Percentiles rank a stretch among this genome's conserved stretches.
Conservation (phyloP, 2,329 filamentous ascomycete species). For the Emergomyces orientalis region DNA sequence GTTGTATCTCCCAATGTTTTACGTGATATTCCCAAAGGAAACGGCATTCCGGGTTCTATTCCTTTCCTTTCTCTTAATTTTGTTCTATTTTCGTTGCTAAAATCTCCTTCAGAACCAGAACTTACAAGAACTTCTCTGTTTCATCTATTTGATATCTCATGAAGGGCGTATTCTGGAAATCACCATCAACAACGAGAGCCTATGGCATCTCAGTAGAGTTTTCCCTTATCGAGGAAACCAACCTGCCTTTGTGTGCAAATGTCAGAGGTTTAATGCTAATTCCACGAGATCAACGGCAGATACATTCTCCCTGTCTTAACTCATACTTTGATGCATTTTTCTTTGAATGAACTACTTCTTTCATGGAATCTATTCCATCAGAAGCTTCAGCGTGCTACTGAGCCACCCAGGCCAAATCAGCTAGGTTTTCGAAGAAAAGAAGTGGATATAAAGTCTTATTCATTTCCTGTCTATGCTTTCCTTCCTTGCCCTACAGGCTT, state of each 20-base stretch:
- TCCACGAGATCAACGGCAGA: neutral
- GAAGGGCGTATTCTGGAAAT: neutral
- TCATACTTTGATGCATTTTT: neutral
- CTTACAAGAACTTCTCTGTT: neutral
- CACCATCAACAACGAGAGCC: neutral
- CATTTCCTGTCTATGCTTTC: neutral
- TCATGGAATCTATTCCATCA: neutral
- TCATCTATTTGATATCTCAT: neutral
- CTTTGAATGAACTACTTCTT: neutral
- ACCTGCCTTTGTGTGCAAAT: neutral
- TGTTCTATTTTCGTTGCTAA: neutral
- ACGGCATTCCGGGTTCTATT: neutral
- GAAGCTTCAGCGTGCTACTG: neutral
- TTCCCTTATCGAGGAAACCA: neutral
- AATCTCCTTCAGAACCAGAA: neutral
- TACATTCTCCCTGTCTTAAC: neutral
- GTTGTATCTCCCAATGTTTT: neutral
- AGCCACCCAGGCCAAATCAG: neutral
- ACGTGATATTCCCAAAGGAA: neutral
- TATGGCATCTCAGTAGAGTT: neutral
- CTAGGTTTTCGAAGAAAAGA: neutral
- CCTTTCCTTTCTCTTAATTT: neutral
- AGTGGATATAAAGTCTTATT: neutral
- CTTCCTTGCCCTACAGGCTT: neutral
- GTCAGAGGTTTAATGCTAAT: neutral